These are phyloP conservation scores for Emergomyces africanus DNA, from an alignment of 2,329 filamentous ascomycete species.

Conservation along the genomic window DNA sequence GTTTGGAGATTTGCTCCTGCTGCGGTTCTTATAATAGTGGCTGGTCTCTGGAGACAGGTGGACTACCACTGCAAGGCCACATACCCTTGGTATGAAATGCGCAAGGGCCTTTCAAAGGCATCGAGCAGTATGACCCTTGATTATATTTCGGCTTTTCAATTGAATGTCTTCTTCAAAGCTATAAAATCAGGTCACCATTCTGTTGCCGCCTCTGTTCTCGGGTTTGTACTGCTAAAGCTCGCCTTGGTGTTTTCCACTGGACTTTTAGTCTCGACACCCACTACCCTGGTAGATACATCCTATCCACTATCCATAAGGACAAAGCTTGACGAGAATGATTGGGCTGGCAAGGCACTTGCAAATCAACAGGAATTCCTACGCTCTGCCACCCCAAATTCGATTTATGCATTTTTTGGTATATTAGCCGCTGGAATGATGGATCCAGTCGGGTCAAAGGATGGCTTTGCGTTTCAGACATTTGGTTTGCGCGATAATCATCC, in stretches of 20 bases:
- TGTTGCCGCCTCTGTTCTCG: background rate
- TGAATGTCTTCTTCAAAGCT: background rate
- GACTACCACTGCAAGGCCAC: background rate
- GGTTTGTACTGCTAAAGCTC: background rate
- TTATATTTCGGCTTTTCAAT: background rate
- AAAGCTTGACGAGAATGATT: background rate
- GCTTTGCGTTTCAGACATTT: background rate
- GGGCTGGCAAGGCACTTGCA: background rate
- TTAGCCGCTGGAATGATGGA: background rate
- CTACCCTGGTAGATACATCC: background rate
- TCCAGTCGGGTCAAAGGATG: background rate
- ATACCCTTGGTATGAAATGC: background rate
- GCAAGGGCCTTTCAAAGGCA: background rate
- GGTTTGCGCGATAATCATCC: background rate
- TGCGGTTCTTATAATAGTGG: background rate
- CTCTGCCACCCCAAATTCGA: background rate
- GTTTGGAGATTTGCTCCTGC: background rate
- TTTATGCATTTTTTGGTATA: background rate
- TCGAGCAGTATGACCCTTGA: background rate
- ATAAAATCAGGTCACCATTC: background rate
- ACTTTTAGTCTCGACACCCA: background rate
- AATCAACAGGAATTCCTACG: background rate
- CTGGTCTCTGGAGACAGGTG: background rate
- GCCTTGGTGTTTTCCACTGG: background rate
- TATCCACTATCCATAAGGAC: background rate